These are phyloP conservation scores for Pseudonitzschia multiseries DNA, from an alignment of 108 stramenopile genomes.

Conservation along the genomic window DNA sequence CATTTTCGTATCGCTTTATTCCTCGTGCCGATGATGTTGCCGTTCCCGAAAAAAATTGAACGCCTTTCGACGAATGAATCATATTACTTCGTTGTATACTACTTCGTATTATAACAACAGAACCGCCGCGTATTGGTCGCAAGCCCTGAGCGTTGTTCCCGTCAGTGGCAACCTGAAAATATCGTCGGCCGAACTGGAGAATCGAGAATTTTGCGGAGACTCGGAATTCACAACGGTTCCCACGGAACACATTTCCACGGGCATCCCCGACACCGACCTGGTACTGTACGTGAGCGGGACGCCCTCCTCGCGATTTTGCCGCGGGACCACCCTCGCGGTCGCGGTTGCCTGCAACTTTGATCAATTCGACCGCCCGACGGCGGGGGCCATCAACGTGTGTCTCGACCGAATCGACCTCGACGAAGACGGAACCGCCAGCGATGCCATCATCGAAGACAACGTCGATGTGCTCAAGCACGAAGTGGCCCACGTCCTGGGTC, in stretches of 20 bases:
- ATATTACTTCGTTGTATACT: no score
- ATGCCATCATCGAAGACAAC: slow-evolving; percentile 67
- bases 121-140: slow-evolving; percentile 70
- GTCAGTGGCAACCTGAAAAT: slow-evolving; percentile 64
- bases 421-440: slow-evolving; percentile 53
- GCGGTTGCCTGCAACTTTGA: slow-evolving; percentile 78
- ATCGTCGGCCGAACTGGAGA: slow-evolving; percentile 58
- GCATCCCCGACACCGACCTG: slow-evolving; percentile 65
- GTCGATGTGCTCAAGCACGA: slow-evolving; percentile 71
- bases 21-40: no score
- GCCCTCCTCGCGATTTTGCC: slow-evolving; percentile 69
- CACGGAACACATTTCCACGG: slow-evolving; percentile 57
- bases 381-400: slow-evolving; percentile 77
- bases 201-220: slow-evolving; percentile 76
- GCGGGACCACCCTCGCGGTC: slow-evolving; percentile 70
- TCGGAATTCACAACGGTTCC: slow-evolving; percentile 76
- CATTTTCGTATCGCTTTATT: no score
- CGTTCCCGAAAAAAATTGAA: no score
- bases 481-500: slow-evolving; percentile 72
- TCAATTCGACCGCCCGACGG: slow-evolving; percentile 73
- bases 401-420: slow-evolving; percentile 62
- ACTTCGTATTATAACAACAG: no score
- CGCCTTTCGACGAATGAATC: no score
- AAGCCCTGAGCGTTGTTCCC: slow-evolving; percentile 72
- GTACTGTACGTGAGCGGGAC: slow-evolving; percentile 76